Evolutionary conservation across 495 filamentous ascomycete genomes (phyloP), one percentile per base, ranked within the genome.

Genomic region (Neurospora sp.): DNA sequence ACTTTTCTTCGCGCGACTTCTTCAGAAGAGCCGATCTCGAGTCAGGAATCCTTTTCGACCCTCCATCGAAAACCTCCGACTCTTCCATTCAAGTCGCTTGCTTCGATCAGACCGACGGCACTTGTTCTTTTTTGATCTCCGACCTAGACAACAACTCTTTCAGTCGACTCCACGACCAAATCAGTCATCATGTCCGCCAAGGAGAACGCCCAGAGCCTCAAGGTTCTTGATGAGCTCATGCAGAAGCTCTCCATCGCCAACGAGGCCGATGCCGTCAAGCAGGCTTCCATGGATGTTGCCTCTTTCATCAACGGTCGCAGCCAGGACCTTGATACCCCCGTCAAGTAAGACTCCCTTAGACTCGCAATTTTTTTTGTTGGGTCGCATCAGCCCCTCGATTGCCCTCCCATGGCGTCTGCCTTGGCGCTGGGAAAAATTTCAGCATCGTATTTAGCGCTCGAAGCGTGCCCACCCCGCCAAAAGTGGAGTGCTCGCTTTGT

Each of bases 261-360:
- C 77, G 85, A 87, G 77, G 84, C 85, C 35, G 83, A 80, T 69
- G 82, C 82, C 71, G 77, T 82, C 77, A 87, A 87, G 82, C 83
- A 86, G 69, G 81, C 85, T 38, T 81, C 85, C 39, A 75, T 71
- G 69, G 80, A 81, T 11, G 60, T 87, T 69, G 85, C 85, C n/a
- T 80, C 83, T 14, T 87, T 87, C 81, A 85, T 87, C 80, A 86
- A 87, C 79, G 85, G 85, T 75, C 80, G 80, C 77, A 86, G 85
- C 73, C 82, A 86, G 78, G 85, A 86, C 74, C 83, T 85, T 72
- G 85, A 86, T 72, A 83, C 83, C 60, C 85, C 85, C 72, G 83
- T 80, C 74, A 84, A 76, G 85, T 87, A 81, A 86, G 83, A 73
- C 12, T 42, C 5, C 44, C 70, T 35, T 5, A 8, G 6, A 18